phyloP scores from a whole-genome alignment of 2,329 filamentous ascomycete species.

The Epichloe elymi region DNA sequence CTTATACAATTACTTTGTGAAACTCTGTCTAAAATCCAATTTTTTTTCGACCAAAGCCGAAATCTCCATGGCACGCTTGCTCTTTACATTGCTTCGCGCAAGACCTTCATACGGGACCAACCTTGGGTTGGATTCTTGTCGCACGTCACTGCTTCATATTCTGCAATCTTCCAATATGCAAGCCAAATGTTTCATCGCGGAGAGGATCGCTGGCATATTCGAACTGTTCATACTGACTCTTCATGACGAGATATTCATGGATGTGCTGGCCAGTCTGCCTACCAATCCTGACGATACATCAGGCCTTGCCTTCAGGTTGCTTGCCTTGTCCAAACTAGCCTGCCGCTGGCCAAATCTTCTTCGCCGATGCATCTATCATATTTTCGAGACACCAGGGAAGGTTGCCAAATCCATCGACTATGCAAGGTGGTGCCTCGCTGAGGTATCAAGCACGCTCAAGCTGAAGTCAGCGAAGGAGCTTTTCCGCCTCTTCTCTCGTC shows the following conservation, averaged over 20 bases:
- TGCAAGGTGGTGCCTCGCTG: conserved; percentile 56
- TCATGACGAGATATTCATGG: conserved; percentile 74
- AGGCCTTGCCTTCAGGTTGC: conserved; percentile 73
- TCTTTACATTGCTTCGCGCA: conserved; percentile 55
- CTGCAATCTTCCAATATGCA: conserved; percentile 51
- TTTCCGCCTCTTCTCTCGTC: conserved; percentile 74
- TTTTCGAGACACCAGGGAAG: conserved; percentile 78
- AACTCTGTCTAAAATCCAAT: conserved; percentile 50
- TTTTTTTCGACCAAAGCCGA: conserved; percentile 61
- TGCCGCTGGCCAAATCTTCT: conserved; percentile 77
- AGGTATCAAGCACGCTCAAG: conserved; percentile 51
- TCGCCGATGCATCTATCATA: conserved; percentile 78
- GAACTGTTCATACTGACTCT: conserved; percentile 66
- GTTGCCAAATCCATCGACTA: conserved; percentile 53
- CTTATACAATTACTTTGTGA: conserved; percentile 67
- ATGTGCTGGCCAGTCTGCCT: conserved; percentile 71
- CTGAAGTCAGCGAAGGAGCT: conserved; percentile 56
- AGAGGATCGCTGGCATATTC: conserved; percentile 62
- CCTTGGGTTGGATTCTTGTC: conserved; percentile 41
- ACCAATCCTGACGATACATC: conserved; percentile 57
- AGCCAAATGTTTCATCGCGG: conserved; percentile 65
- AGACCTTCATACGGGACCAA: conserved; percentile 54
- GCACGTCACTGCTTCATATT: conserved; percentile 64
- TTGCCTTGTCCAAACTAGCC: conserved; percentile 63
- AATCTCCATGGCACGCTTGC: conserved; percentile 50